phyloP scores from a whole-genome alignment of 768 basidiomycete genomes.

The Boletus reticulatus region DNA sequence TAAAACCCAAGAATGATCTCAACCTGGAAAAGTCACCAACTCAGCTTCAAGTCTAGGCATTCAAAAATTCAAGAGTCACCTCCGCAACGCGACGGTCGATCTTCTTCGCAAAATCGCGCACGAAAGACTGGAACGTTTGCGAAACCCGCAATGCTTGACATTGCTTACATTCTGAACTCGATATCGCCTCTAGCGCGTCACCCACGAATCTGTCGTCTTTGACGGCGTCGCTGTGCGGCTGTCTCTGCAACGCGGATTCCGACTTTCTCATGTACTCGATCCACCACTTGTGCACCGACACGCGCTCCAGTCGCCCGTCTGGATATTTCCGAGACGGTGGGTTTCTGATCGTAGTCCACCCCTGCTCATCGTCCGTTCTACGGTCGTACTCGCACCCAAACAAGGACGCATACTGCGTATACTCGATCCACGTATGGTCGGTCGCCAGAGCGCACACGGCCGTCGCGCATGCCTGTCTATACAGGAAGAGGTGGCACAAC shows the following conservation, averaged over 20 bases:
- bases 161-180: neutral
- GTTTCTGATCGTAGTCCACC: neutral
- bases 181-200: neutral
- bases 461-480: conserved; percentile 3
- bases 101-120: conserved; percentile 6
- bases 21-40: conserved; percentile 1
- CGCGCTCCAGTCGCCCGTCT: neutral
- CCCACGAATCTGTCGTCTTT: conserved; percentile 1
- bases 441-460: neutral
- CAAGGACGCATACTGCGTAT: neutral
- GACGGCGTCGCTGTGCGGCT: neutral
- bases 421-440: conserved; percentile 11
- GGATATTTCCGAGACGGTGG: conserved; percentile 4
- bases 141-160: neutral
- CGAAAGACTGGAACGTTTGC: conserved; percentile 9
- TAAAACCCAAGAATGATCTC: conserved; percentile 7
- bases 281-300: conserved; percentile 15
- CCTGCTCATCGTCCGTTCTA: neutral
- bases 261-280: conserved; percentile 13
- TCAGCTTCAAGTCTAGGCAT: neutral
- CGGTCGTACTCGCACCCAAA: neutral
- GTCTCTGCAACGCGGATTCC: neutral
- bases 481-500: conserved; percentile 5
- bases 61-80: neutral
- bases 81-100: conserved; percentile 5